Evolutionary conservation across 495 filamentous ascomycete genomes (phyloP), one percentile per base, ranked within the genome.

Genomic region (Aspergillus steynii): DNA sequence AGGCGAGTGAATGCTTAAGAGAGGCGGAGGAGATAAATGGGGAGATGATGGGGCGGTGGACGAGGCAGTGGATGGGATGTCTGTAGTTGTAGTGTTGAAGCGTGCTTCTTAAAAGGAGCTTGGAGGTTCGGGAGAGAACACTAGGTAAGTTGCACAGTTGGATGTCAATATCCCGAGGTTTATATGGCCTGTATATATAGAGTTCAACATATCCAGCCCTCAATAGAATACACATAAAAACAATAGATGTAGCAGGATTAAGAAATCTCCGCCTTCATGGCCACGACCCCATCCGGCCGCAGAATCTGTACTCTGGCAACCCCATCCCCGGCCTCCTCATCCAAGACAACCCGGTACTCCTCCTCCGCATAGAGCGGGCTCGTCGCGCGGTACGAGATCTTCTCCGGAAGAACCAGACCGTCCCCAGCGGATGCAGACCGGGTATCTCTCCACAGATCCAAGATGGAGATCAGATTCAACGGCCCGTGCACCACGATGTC

Each of bases 401-500:
- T 78, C 65, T 72, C 66, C 3, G 83, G 83, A 0, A 82, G 57
- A 4, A 71, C 56, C 50, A 69, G 52, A 0, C 58, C 69, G 27
- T 54, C 48, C 42, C 62, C 63, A 8, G 42, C 37, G 5, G 32
- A 57, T 7, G 32, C 55, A 9, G 15, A 46, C 12, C 61, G 65
- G 8, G 66, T 63, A 68, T 88, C 86, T 49, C 85, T 73, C 87
- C 87, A 90, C 34, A 88, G 73, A 64, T 90, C 82, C 9, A 88
- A 67, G 64, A 90, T 86, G 29, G 80, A 80, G 53, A 88, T 83
- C 10, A 89, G 69, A 62, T 88, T 88, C 68, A 89, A 62, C 3
- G 85, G 86, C 1, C 85, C 86, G 65, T 89, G 87, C 15, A 89
- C 86, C 4, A 88, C 85, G 10, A 85, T 65, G 58, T 80, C 78